phyloP scores from a whole-genome alignment of 306 rosid species.

The Gastrolobium bilobum region DNA sequence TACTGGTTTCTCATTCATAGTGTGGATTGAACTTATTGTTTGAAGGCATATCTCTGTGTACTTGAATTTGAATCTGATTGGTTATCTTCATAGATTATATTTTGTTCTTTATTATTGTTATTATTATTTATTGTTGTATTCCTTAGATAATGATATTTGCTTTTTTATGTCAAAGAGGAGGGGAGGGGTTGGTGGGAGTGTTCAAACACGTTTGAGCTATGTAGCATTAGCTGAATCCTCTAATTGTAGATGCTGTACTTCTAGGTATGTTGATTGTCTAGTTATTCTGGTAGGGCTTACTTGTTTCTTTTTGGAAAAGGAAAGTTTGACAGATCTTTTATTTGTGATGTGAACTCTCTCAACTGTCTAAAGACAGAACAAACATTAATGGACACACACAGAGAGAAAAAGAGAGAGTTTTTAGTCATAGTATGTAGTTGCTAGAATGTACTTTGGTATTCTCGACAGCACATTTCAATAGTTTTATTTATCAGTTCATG shows the following conservation, averaged over 20 bases:
- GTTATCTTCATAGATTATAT: too few relatives aligned
- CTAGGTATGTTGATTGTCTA: constrained; percentile 2
- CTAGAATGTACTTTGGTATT: not conserved
- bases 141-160: not conserved
- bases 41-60: not conserved
- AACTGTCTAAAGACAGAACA: constrained; percentile 12
- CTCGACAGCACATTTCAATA: not conserved
- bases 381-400: not conserved
- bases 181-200: not conserved
- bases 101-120: too few relatives aligned
- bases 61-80: not conserved
- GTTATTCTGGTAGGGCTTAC: constrained; percentile 11
- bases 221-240: constrained; percentile 25
- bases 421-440: too few relatives aligned
- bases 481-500: not conserved
- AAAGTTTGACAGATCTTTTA: not conserved
- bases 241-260: constrained; percentile 5
- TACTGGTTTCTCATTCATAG: not conserved
- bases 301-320: constrained; percentile 37
- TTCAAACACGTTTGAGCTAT: constrained; percentile 2
- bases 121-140: not conserved
- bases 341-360: constrained; percentile 22
- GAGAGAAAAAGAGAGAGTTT: not conserved
- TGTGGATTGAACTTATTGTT: constrained; percentile 6
- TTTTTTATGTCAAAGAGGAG: not conserved